Evolutionary conservation across 768 basidiomycete species (phyloP).

Genomic region (Boletellus emodensis): DNA sequence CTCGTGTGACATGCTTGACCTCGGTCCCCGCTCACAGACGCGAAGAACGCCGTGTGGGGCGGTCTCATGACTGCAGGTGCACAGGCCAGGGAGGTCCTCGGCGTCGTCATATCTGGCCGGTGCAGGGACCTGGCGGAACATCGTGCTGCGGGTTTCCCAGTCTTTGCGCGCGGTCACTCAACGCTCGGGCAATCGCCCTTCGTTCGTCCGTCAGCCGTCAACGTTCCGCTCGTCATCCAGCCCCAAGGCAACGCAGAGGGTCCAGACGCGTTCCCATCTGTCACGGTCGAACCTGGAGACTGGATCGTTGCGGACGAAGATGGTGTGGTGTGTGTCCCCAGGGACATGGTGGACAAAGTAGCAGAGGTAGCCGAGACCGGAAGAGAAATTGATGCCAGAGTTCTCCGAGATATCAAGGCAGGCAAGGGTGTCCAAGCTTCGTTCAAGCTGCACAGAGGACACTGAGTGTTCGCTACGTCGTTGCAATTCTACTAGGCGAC

Average conservation of each 20-base stretch:
- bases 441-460: constrained; percentile 74
- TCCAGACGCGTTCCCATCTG: constrained; percentile 44
- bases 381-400: constrained; percentile 62
- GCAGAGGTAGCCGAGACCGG: constrained; percentile 54
- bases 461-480: constrained; percentile 13
- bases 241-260: constrained; percentile 30
- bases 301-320: constrained; percentile 85
- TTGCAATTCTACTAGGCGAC: neutral
- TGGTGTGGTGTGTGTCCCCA: constrained; percentile 82
- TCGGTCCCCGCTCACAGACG: constrained; percentile 38
- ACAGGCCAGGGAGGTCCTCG: constrained; percentile 60
- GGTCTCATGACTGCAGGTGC: constrained; percentile 90
- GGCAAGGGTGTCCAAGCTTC: constrained; percentile 73
- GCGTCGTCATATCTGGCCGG: constrained; percentile 79
- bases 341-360: constrained; percentile 49
- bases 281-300: constrained; percentile 68
- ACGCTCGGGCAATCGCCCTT: constrained; percentile 85
- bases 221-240: constrained; percentile 55
- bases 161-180: constrained; percentile 78
- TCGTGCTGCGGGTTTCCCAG: constrained; percentile 63
- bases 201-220: constrained; percentile 73
- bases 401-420: constrained; percentile 68
- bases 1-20: neutral
- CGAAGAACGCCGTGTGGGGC: constrained; percentile 86
- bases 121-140: constrained; percentile 85